phyloP scores from a whole-genome alignment of 495 filamentous ascomycete species.

The Talaromyces thailandensis region DNA sequence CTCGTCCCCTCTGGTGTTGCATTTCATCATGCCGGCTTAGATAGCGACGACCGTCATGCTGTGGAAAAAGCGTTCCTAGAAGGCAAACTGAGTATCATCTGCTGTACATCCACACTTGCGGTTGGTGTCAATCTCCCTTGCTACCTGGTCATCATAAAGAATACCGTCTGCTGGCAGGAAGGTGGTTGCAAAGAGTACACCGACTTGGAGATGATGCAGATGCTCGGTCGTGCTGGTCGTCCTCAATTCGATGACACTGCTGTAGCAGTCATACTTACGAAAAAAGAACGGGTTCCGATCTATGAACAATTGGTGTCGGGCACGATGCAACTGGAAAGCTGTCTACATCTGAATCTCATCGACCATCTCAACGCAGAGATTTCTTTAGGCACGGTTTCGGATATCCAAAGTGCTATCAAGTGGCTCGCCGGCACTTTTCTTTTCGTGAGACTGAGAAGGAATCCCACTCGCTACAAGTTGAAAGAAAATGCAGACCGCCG shows the following conservation, averaged over 20 bases:
- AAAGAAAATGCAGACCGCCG: slow-evolving; percentile 44
- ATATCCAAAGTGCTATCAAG: slow-evolving; percentile 59
- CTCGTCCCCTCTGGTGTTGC: slow-evolving; percentile 66
- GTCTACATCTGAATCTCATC: slow-evolving; percentile 76
- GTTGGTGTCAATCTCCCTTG: slow-evolving; percentile 93
- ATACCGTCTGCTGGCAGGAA: slow-evolving; percentile 66
- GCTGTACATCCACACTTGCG: slow-evolving; percentile 89
- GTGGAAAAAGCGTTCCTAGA: slow-evolving; percentile 68
- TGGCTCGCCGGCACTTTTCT: slow-evolving; percentile 89
- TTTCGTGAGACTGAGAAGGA: slow-evolving; percentile 69
- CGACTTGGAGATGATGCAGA: slow-evolving; percentile 95
- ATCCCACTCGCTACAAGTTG: slow-evolving; percentile 72
- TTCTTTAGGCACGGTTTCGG: slow-evolving; percentile 68
- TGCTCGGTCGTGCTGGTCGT: slow-evolving; percentile 88
- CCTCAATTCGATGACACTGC: slow-evolving; percentile 89
- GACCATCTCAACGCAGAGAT: slow-evolving; percentile 95
- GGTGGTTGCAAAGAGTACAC: slow-evolving; percentile 66
- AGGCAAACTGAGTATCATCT: slow-evolving; percentile 78
- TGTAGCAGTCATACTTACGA: slow-evolving; percentile 80
- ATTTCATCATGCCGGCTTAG: slow-evolving; percentile 89
- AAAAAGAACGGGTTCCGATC: slow-evolving; percentile 51
- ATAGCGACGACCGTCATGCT: slow-evolving; percentile 55
- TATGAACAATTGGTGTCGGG: slow-evolving; percentile 84
- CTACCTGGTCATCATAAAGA: slow-evolving; percentile 88
- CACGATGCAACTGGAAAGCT: slow-evolving; percentile 77